A percentile compares a stretch with the other conserved stretches of the same genome.
These are phyloP conservation scores for Penicillium sp. DNA, from an alignment of 2,329 filamentous ascomycete genomes.

Conservation along the genomic window DNA sequence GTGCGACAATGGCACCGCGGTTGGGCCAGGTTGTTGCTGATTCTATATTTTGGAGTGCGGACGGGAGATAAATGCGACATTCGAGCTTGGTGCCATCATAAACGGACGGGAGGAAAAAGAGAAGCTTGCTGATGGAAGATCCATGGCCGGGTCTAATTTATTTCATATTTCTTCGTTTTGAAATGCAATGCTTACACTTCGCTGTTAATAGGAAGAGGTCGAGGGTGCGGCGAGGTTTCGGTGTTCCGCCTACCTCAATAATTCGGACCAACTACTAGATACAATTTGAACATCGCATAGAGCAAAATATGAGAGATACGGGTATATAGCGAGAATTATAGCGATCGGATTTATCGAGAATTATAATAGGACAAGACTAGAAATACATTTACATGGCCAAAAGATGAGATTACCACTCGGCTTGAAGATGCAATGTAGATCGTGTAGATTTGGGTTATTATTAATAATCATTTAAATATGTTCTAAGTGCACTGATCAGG, in stretches of 20 bases:
- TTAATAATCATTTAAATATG: background rate
- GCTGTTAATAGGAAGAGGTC: conserved; percentile 3
- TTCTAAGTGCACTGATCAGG: conserved; percentile 30
- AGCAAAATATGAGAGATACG: background rate
- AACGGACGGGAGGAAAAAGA: conserved; percentile 81
- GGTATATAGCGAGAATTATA: background rate
- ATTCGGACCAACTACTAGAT: background rate
- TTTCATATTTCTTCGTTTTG: background rate
- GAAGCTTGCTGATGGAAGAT: conserved; percentile 39
- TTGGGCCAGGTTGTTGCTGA: conserved; percentile 33
- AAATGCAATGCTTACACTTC: background rate
- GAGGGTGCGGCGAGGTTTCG: background rate
- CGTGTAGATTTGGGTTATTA: background rate
- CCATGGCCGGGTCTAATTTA: conserved; percentile 38
- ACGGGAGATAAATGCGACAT: conserved; percentile 79
- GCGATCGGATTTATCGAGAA: background rate
- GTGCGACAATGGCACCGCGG: conserved; percentile 69
- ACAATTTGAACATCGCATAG: background rate
- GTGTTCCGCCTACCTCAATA: background rate
- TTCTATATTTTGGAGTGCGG: conserved; percentile 23
- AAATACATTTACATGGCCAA: background rate
- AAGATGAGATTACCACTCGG: background rate
- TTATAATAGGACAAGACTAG: background rate
- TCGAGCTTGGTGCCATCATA: conserved; percentile 74
- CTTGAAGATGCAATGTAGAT: background rate